Percentiles rank a stretch among this genome's conserved stretches.
Evolutionary conservation across 2,329 filamentous ascomycete species (phyloP).

Genomic region (Xylariaceae sp.): DNA sequence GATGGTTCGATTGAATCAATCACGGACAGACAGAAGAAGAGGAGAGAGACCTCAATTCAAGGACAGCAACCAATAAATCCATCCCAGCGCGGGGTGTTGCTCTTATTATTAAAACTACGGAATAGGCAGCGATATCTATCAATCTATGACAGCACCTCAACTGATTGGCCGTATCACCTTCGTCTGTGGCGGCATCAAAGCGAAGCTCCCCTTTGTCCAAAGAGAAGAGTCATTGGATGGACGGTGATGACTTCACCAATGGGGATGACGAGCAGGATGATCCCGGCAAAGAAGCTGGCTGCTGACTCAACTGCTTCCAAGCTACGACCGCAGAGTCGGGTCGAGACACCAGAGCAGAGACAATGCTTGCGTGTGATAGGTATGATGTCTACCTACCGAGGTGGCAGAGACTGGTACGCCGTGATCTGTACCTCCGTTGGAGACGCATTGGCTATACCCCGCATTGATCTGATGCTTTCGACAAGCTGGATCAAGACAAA

Average conservation of each 20-base stretch:
- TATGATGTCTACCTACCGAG: not conserved
- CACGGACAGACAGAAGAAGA: too few species aligned
- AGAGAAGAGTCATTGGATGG: slow-evolving; percentile 13
- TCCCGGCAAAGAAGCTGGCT: slow-evolving; percentile 15
- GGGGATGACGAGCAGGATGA: slow-evolving; percentile 10
- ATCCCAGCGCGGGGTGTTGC: too few species aligned
- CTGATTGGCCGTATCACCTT: not conserved
- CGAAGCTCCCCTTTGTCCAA: not conserved
- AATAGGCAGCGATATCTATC: too few species aligned
- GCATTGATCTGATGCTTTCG: slow-evolving; percentile 23
- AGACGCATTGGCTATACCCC: slow-evolving; percentile 11
- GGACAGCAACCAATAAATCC: too few species aligned
- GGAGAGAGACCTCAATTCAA: too few species aligned
- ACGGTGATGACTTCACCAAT: slow-evolving; percentile 28
- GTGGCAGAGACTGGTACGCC: not conserved
- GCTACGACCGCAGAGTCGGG: not conserved
- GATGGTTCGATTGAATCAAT: too few species aligned
- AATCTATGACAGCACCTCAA: too few species aligned
- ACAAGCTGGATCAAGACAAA: slow-evolving; percentile 19
- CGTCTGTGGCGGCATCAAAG: not conserved
- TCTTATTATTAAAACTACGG: too few species aligned
- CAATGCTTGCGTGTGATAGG: not conserved
- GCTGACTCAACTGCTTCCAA: slow-evolving; percentile 10
- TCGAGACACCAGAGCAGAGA: not conserved
- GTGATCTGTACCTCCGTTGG: not conserved